Base-by-base conservation (phyloP, 306 rosid genomes). In the Inga laurina region DNA sequence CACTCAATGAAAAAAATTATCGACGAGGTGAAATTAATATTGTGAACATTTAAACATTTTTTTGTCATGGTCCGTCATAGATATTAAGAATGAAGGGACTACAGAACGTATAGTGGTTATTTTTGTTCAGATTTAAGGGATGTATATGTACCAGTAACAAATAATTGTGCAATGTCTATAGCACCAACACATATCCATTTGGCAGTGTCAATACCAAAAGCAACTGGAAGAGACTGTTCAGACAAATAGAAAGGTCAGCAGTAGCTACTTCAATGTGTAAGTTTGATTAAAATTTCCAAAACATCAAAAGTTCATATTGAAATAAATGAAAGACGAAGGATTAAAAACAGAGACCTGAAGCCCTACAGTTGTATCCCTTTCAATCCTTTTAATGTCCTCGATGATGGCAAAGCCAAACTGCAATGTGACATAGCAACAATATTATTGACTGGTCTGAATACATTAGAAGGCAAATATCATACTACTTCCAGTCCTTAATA, bases 341-440 rank as follows among this genome's bases (percentile, higher is more conserved):
- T 19, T 71, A 72, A 72, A 43, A 68, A 54, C 70, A 71, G 49
- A 64, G 54, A 94, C 99, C 97, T 96, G 99, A 84, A 94, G 95
- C 51, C 99, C 99, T 81, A 93, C 18, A 76, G 97, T 98, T 82
- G 95, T 91, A 85, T 96, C 70, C 70, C 70, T 30, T 30, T 64
- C 70, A 30, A 30, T 13, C 3, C 70, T 64, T 30, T 64, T 64
- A 21, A 96, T 92, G 88, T 96, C 99, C 76, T 96, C 91, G 45
- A 96, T 97, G 82, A 96, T 94, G 82, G 95, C 99, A 79, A 96
- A 92, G 64, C 99, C 99, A 86, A 94, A 86, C 98, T 96, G 86
- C 45, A 84, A 85, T 65, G 72, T 79, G 44, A 80, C 56, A 54
- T 10, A 77, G 44, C 74, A 87, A 71, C 51, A 80, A 64, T 64